phyloP scores from a whole-genome alignment of 2,329 filamentous ascomycete genomes.

The Botryotinia calthae region DNA sequence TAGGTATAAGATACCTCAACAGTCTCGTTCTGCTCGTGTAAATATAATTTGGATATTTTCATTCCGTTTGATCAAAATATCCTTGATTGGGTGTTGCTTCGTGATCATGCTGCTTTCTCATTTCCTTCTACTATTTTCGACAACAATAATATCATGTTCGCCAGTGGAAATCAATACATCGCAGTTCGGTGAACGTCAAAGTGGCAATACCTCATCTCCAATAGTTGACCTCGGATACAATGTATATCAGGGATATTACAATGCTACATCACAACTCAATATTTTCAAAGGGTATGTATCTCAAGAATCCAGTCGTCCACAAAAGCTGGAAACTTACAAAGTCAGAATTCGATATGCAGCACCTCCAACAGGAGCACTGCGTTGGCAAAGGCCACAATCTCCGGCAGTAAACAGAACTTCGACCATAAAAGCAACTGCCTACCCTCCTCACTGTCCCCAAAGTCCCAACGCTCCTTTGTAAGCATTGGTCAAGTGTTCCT shows the following conservation, averaged over 20 bases:
- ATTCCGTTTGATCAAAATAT: background rate
- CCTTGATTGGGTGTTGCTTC: background rate
- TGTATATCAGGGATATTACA: constrained; percentile 45
- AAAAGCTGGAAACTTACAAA: background rate
- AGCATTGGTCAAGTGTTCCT: background rate
- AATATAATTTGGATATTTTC: background rate
- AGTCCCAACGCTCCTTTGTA: constrained; percentile 25
- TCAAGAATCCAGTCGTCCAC: background rate
- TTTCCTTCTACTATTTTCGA: background rate
- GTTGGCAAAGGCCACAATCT: constrained; percentile 44
- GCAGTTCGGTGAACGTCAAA: background rate
- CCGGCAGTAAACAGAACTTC: constrained; percentile 27
- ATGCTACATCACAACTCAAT: constrained; percentile 43
- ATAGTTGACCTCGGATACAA: constrained; percentile 47
- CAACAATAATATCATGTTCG: background rate
- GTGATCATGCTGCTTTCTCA: constrained; percentile 6
- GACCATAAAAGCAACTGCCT: constrained; percentile 34
- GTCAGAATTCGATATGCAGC: constrained; percentile 43
- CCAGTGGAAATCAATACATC: background rate
- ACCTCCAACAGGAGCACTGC: constrained; percentile 42
- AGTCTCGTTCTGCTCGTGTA: background rate
- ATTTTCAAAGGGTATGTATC: constrained; percentile 46
- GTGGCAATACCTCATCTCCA: background rate
- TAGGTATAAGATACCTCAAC: background rate
- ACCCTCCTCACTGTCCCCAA: constrained; percentile 40